phyloP scores from a whole-genome alignment of 768 basidiomycete species.

The Lenzites betulinus region DNA sequence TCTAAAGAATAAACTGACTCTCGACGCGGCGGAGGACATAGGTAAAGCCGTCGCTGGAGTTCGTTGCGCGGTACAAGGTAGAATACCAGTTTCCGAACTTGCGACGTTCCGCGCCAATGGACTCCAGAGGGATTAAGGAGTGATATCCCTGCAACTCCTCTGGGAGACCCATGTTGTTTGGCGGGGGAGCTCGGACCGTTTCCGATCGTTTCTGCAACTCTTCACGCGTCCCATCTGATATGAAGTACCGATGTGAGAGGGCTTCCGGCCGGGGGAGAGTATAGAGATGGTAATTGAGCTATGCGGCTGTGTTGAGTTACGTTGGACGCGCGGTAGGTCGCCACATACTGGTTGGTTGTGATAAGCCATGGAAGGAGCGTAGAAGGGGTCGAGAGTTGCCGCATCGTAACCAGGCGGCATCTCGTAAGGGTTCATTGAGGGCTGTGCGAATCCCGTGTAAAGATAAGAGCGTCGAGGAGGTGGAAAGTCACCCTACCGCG shows the following conservation, averaged over 20 bases:
- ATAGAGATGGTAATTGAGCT: conserved; percentile 96
- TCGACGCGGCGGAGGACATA: conserved; percentile 86
- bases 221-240: conserved; percentile 76
- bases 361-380: conserved; percentile 28
- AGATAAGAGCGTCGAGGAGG: neutral
- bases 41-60: conserved; percentile 70
- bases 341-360: conserved; percentile 34
- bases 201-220: conserved; percentile 56
- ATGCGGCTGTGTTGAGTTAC: conserved; percentile 27
- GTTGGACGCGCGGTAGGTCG: conserved; percentile 19
- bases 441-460: neutral
- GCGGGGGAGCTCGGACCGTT: conserved; percentile 38
- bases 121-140: conserved; percentile 79
- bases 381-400: conserved; percentile 29
- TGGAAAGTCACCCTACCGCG: conserved; percentile 24
- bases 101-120: conserved; percentile 56
- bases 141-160: conserved; percentile 92
- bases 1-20: conserved; percentile 50
- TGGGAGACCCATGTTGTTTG: conserved; percentile 62
- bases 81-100: conserved; percentile 85
- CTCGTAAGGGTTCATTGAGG: conserved; percentile 21
- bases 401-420: conserved; percentile 25
- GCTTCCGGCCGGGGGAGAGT: conserved; percentile 63
- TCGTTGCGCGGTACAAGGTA: conserved; percentile 81
- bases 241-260: conserved; percentile 69